Evolutionary conservation across 176 grass and related monocot genomes (phyloP), one percentile per base, ranked within the genome.

Genomic region (Chrysopogon serrulatus): DNA sequence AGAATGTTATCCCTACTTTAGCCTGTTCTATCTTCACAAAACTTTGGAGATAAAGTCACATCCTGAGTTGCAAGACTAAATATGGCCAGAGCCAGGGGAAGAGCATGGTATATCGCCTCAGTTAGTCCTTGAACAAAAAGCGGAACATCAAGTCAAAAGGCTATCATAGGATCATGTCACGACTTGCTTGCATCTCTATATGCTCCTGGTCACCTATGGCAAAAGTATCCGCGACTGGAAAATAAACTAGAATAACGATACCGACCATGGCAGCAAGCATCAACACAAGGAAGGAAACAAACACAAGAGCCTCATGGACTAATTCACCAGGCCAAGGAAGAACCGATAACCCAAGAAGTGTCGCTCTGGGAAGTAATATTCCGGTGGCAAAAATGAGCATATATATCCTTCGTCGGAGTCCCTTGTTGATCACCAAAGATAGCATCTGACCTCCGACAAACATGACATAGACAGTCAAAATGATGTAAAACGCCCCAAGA

Each of bases 371-470:
- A 85, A 95, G 91, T 51, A 93, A 86, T 59, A 87, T 86, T 62
- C 79, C 44, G 5, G 89, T 83, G 27, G 89, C 85, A 78, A 86
- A 85, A 30, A 94, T 87, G 71, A 98, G 79, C 82, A 94, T 88
- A 71, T 93, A 95, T 88, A 98, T 90, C 87, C 93, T 95, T 78
- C 85, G 79, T 8, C 87, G 83, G 36, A 98, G 86, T 27, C 96
- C 89, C 68, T 95, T 93, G 83, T 98, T 98, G 88, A 98, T 98
- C 78, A 88, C 96, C 73, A 94, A 60, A 41, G 91, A 82, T 18
- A 98, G 73, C 86, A 95, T 82, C 62, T 89, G 87, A 39, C 82
- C 64, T 64, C 91, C 93, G 4, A 95, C 75, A 83, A 91, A 90
- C 48, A 80, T 89, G 63, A 98, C 87, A 83, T 95, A 98, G 76